These are phyloP conservation scores for Yamadazyma paraphyllophila DNA, from an alignment of 805 yeast genomes.

Conservation along the genomic window DNA sequence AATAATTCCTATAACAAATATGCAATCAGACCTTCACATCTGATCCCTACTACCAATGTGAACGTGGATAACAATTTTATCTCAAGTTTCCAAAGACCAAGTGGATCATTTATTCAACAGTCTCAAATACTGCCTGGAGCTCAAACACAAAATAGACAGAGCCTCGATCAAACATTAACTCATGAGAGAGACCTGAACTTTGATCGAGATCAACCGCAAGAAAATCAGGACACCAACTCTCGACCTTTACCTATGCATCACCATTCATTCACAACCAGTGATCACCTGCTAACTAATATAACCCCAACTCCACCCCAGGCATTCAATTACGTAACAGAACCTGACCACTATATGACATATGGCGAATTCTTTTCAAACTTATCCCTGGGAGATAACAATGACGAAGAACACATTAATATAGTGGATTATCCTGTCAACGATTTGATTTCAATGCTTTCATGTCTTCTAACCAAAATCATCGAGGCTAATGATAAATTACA, in stretches of 20 bases:
- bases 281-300: slow-evolving; percentile 5
- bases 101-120: background rate
- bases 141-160: background rate
- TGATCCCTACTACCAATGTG: slow-evolving; percentile 55
- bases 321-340: slow-evolving; percentile 19
- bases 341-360: slow-evolving; percentile 45
- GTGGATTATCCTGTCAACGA: slow-evolving; percentile 82
- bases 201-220: background rate
- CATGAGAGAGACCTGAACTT: too few relatives aligned
- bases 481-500: slow-evolving; percentile 86
- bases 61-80: slow-evolving; percentile 38
- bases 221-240: slow-evolving; percentile 6
- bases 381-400: slow-evolving; percentile 14
- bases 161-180: too few relatives aligned
- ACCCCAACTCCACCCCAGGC: slow-evolving; percentile 5
- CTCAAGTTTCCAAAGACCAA: slow-evolving; percentile 8
- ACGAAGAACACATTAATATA: slow-evolving; percentile 64
- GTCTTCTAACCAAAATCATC: slow-evolving; percentile 79
- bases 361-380: slow-evolving; percentile 35
- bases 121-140: background rate
- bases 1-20: slow-evolving; percentile 32
- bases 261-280: slow-evolving; percentile 11
- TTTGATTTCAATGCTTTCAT: slow-evolving; percentile 78
- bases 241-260: slow-evolving; percentile 6
- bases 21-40: slow-evolving; percentile 24